Conservation (phyloP, 1,284 basidiomycete genomes). For the Ganoderma sinense region DNA sequence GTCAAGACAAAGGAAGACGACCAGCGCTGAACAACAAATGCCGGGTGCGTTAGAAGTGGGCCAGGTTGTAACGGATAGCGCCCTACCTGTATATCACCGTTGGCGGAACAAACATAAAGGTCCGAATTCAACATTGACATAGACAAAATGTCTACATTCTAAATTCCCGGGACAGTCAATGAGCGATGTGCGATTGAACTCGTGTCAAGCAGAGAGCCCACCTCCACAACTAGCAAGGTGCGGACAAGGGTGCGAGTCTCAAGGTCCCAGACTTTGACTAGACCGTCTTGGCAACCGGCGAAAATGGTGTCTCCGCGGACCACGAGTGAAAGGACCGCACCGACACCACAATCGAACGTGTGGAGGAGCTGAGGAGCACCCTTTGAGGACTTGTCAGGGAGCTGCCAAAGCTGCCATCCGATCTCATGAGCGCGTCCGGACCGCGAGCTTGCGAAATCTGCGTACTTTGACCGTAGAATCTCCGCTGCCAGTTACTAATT, state of each 20-base stretch:
- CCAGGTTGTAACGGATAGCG: neutral
- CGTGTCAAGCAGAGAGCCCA: conserved; percentile 37
- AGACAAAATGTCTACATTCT: conserved; percentile 83
- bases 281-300: conserved; percentile 93
- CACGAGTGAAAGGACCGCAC: conserved; percentile 83
- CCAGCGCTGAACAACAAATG: conserved; percentile 61
- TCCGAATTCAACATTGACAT: conserved; percentile 80
- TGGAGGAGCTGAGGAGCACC: conserved; percentile 57
- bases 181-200: neutral
- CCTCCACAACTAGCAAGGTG: conserved; percentile 87
- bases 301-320: conserved; percentile 84
- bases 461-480: conserved; percentile 87
- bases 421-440: neutral
- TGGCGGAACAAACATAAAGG: conserved; percentile 84
- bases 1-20: conserved; percentile 86
- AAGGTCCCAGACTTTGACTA: conserved; percentile 91
- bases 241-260: conserved; percentile 89
- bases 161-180: neutral
- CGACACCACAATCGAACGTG: conserved; percentile 70
- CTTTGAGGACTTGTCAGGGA: conserved; percentile 40
- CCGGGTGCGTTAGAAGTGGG: too few species aligned
- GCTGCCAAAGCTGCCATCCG: conserved; percentile 74
- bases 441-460: neutral
- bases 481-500: conserved; percentile 86
- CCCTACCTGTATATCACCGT: conserved; percentile 79